Conservation (phyloP, 2,329 filamentous ascomycete genomes). For the Hymenoscyphus occultus region DNA sequence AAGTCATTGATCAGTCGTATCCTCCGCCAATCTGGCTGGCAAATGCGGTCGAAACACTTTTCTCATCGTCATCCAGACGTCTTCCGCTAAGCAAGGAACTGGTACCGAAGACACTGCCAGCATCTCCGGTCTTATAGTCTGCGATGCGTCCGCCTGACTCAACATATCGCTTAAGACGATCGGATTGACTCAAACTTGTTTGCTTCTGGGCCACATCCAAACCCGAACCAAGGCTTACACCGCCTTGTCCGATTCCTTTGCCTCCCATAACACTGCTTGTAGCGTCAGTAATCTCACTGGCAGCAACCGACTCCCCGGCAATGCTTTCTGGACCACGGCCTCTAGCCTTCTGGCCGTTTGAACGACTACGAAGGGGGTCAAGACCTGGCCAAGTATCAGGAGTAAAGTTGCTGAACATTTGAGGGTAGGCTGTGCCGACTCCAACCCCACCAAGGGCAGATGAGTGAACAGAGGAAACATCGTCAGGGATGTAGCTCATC, state of each 20-base stretch:
- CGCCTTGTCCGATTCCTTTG: conserved; percentile 75
- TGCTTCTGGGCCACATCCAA: conserved; percentile 67
- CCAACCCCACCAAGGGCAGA: conserved; percentile 83
- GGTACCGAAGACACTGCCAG: conserved; percentile 63
- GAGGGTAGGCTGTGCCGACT: conserved; percentile 78
- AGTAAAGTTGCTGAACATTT: conserved; percentile 92
- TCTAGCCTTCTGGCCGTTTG: conserved; percentile 62
- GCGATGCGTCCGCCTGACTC: conserved; percentile 73
- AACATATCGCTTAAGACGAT: conserved; percentile 91
- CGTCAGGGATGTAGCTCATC: conserved; percentile 92
- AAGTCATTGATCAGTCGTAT: conserved; percentile 36
- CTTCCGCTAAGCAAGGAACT: conserved; percentile 46
- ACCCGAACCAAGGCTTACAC: conserved; percentile 81
- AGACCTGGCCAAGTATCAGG: conserved; percentile 83
- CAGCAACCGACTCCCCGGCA: conserved; percentile 88
- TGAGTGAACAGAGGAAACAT: conserved; percentile 93
- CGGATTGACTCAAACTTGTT: conserved; percentile 74
- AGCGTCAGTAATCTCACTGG: conserved; percentile 84
- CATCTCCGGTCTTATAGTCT: conserved; percentile 52
- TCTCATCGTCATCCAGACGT: conserved; percentile 82
- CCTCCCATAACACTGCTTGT: conserved; percentile 74
- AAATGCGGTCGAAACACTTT: conserved; percentile 94
- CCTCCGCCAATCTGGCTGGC: conserved; percentile 79
- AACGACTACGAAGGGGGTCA: conserved; percentile 57
- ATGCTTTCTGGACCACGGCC: conserved; percentile 71